Base-by-base conservation (phyloP, 768 basidiomycete species). In the Coprinopsis cinerea region DNA sequence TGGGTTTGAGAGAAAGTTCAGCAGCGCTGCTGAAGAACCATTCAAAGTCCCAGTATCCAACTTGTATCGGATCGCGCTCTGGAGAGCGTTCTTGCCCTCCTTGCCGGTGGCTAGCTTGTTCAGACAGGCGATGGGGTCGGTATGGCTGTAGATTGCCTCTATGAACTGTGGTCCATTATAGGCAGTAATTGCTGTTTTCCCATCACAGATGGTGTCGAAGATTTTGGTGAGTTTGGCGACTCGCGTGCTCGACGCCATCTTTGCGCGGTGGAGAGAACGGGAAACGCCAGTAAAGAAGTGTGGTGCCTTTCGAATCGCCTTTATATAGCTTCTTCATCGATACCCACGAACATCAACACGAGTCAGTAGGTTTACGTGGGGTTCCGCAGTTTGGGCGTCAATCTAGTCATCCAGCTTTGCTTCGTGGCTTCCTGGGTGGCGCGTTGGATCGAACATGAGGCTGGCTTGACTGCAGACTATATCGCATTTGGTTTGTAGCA, bases 111-210 rank as follows among this genome's bases (percentile, higher is more conserved):
- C 60, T 4, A 81, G 60, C 14, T 61, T 67, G 53, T 62, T 55
- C 40, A 76, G 52, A 53, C 74, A 76, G 0, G 53, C 41, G 0
- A 61, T 55, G 4, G 70, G 61, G 26, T 78, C 73, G 2, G 61
- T 56, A 47, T 75, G 72, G 3, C 52, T 48, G 56, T 59, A 72
- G 22, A 81, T 61, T 4, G 71, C 75, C 48, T 81, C 70, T 2
- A 81, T 61, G 52, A 81, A 81, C 11, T 61, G 66, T 6, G 15
- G 37, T 3, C 42, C n/a, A 20, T 67, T 68, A 14, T 55, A 49
- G 23, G 57, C 44, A 2, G 64, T 57, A 1, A 76, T 30, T 1
- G 40, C 15, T 0, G 48, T 49, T 32, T 57, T 58, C 15, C 71
- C 72, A 3, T 40, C 23, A 4, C 74, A 49, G 22, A 75, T 58